A percentile compares a stretch with the other conserved stretches of the same genome.
Evolutionary conservation across 2,329 filamentous ascomycete species (phyloP).

Genomic region (Ophiostoma angusticollis): DNA sequence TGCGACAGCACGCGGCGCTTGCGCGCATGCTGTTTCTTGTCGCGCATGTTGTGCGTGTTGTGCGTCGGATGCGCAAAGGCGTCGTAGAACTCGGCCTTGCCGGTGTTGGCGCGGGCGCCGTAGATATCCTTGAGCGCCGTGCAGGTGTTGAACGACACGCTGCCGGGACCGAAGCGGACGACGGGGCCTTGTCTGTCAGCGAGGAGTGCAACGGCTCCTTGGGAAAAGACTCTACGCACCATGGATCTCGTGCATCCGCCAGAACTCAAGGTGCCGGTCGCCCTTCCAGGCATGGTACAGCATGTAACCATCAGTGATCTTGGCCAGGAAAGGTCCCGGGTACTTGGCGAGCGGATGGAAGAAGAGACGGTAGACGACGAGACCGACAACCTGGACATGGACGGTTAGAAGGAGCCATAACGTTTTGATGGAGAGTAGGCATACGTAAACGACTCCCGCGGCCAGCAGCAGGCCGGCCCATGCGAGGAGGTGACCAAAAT

Average conservation of each 20-base stretch:
- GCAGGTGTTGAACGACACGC: slow-evolving; percentile 62
- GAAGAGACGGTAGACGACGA: slow-evolving; percentile 44
- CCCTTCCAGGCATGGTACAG: slow-evolving; percentile 65
- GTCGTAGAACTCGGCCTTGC: slow-evolving; percentile 61
- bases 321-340: slow-evolving; percentile 50
- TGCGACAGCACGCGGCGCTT: slow-evolving; percentile 61
- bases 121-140: slow-evolving; percentile 55
- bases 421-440: slow-evolving; percentile 10
- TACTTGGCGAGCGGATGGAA: slow-evolving; percentile 54
- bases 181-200: slow-evolving; percentile 32
- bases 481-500: slow-evolving; percentile 24
- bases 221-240: slow-evolving; percentile 28
- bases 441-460: slow-evolving; percentile 28
- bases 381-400: too few relatives aligned
- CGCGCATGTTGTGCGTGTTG: slow-evolving; percentile 61
- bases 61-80: slow-evolving; percentile 58
- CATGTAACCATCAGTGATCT: slow-evolving; percentile 50
- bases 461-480: slow-evolving; percentile 28
- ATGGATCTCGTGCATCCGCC: slow-evolving; percentile 57
- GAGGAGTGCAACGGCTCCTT: not conserved
- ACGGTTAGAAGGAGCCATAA: too few relatives aligned
- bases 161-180: slow-evolving; percentile 69
- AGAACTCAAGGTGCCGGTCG: slow-evolving; percentile 61
- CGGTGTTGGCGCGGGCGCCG: slow-evolving; percentile 48
- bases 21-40: slow-evolving; percentile 55